Percentiles rank a stretch among this genome's conserved stretches.
These are phyloP conservation scores for Ustilago sp. DNA, from an alignment of 1,284 basidiomycete species.

Conservation along the genomic window DNA sequence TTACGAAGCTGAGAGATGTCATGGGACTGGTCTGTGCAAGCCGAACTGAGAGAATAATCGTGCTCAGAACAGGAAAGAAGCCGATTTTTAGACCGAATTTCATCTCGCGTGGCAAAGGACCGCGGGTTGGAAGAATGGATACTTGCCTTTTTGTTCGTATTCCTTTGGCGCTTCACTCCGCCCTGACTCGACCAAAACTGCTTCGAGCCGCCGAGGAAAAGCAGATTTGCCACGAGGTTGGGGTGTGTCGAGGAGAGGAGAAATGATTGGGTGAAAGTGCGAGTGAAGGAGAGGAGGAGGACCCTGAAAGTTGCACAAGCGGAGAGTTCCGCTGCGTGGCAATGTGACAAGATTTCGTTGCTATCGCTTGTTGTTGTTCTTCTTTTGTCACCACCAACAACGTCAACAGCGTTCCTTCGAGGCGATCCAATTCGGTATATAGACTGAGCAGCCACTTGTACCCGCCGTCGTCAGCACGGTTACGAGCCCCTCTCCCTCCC, in stretches of 20 bases:
- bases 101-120: constrained; percentile 4
- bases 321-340: constrained; percentile 3
- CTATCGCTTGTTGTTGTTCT: not conserved
- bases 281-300: not conserved
- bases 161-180: not conserved
- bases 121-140: not conserved
- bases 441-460: too few species aligned
- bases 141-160: constrained; percentile 16
- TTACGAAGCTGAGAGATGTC: not conserved
- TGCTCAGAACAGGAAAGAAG: not conserved
- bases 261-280: not conserved
- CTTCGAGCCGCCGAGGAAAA: not conserved
- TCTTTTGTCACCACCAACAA: not conserved
- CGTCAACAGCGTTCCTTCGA: too few species aligned
- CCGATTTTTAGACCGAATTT: not conserved
- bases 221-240: constrained; percentile 1
- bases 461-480: not conserved
- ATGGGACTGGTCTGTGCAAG: too few species aligned
- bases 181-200: constrained; percentile 25
- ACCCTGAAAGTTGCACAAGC: constrained; percentile 2
- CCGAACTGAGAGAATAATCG: not conserved
- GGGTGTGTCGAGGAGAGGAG: not conserved
- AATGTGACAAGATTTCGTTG: not conserved
- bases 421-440: too few species aligned
- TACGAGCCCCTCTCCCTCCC: not conserved